Evolutionary conservation across 305 asterid species (phyloP), one percentile per base, ranked within the genome.

Genomic region (Rubia peregrina): DNA sequence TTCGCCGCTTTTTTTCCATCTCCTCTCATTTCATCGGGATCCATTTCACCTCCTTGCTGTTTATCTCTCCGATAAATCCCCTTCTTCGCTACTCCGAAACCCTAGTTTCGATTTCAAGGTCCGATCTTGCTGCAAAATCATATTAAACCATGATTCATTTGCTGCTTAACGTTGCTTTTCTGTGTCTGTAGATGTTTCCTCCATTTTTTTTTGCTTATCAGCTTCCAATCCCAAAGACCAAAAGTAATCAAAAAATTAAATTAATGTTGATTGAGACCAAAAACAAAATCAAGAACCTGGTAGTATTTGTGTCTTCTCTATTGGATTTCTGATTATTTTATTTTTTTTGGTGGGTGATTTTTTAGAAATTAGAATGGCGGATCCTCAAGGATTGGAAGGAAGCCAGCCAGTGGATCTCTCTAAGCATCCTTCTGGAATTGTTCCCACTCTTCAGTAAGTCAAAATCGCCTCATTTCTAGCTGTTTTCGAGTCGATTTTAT

Each of bases 401-500:
- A 87, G 71, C 80, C 94, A 87, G 74, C 94, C 95, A 16, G 95
- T 91, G 73, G 98, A 91, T 87, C 79, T 75, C 55, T 72, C 95
- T 49, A 88, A 83, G 86, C 96, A 91, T 75, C 95, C 96, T 36
- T 89, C 95, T 59, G 95, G 98, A 63, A 87, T 88, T 65, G 94
- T 91, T 36, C 98, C 98, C 64, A 91, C 86, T 19, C 95, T 91
- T 51, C 98, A 88, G 96, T 91, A 84, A 73, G 86, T 76, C 57
- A 24, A 33, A n/a, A 10, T 2, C 53, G 9, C 30, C 30, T n/a
- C 14, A 30, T 16, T n/a, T 63, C 49, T 44, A n/a, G 2, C 9
- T 38, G n/a, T 63, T 63, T 63, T 63, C 21, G 21, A 7, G 10
- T 21, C 12, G 61, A 14, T 13, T 48, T n/a, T n/a, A n/a, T n/a